These are phyloP conservation scores for Leccinum pellstonianum DNA, from an alignment of 768 basidiomycete genomes.

Conservation along the genomic window DNA sequence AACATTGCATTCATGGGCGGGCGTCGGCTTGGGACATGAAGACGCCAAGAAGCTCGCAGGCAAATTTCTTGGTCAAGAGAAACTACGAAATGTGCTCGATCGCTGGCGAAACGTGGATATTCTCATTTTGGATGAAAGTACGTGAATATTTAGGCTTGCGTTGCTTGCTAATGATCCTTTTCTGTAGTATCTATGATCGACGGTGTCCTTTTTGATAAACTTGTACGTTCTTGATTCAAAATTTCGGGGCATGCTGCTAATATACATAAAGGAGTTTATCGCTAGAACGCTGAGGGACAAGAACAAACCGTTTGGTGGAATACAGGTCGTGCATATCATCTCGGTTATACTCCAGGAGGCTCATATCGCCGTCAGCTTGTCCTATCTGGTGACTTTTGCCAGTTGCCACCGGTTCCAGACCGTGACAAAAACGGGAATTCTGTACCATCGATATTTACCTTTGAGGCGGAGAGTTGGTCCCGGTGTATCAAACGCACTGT, in stretches of 20 bases:
- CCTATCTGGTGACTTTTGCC: conserved; percentile 88
- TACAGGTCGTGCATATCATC: conserved; percentile 56
- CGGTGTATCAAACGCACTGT: conserved; percentile 57
- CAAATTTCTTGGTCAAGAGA: conserved; percentile 48
- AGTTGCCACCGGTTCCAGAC: conserved; percentile 77
- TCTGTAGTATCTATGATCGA: conserved; percentile 85
- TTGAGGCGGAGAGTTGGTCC: conserved; percentile 77
- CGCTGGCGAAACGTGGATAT: conserved; percentile 65
- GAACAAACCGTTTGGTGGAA: conserved; percentile 73
- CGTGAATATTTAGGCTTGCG: conserved; percentile 19
- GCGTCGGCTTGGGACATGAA: conserved; percentile 73
- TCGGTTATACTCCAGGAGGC: background rate
- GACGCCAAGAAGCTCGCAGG: conserved; percentile 47
- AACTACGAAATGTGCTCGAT: conserved; percentile 39
- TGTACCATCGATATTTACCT: conserved; percentile 63
- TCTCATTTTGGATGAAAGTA: conserved; percentile 86
- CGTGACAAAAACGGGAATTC: conserved; percentile 46
- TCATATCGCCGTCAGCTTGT: conserved; percentile 51
- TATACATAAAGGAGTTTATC: conserved; percentile 50
- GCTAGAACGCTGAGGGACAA: conserved; percentile 56
- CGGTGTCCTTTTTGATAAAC: conserved; percentile 75
- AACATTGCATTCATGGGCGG: conserved; percentile 82
- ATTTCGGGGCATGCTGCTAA: conserved; percentile 37
- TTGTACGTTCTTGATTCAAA: conserved; percentile 42
- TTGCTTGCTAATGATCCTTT: conserved; percentile 1